Evolutionary conservation across 2,329 filamentous ascomycete species (phyloP).

Genomic region (Truncatella angustata): DNA sequence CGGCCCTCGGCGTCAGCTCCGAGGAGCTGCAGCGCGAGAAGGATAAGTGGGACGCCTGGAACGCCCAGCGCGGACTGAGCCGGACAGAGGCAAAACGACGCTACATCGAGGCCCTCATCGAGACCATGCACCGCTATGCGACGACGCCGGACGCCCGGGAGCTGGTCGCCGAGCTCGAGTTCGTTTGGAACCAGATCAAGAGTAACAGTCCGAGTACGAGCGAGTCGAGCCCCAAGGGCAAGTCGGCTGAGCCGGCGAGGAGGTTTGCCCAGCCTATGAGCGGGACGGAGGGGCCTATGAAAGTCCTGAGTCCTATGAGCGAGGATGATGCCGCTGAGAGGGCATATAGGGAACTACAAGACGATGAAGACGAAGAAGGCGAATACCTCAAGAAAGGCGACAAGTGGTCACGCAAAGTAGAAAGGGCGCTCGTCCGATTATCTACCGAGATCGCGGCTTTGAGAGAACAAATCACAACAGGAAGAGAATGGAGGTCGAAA

Average conservation of each 20-base stretch:
- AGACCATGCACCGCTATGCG: slow-evolving; percentile 95
- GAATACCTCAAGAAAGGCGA: slow-evolving; percentile 42
- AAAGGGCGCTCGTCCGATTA: slow-evolving; percentile 82
- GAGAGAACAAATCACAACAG: slow-evolving; percentile 82
- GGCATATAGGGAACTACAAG: slow-evolving; percentile 45
- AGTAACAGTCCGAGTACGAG: slow-evolving; percentile 71
- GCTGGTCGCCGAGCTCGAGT: slow-evolving; percentile 92
- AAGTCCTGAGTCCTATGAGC: slow-evolving; percentile 80
- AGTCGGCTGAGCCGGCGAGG: slow-evolving; percentile 35
- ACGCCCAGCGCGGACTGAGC: slow-evolving; percentile 76
- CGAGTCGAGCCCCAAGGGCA: slow-evolving; percentile 49
- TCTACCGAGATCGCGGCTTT: slow-evolving; percentile 90
- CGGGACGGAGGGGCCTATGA: slow-evolving; percentile 57
- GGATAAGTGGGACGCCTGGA: slow-evolving; percentile 93
- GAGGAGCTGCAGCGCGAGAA: slow-evolving; percentile 59
- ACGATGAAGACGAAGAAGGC: slow-evolving; percentile 34
- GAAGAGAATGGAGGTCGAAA: slow-evolving; percentile 67
- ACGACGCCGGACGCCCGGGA: slow-evolving; percentile 86
- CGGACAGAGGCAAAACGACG: slow-evolving; percentile 90
- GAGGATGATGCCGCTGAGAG: slow-evolving; percentile 71
- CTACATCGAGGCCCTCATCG: slow-evolving; percentile 91
- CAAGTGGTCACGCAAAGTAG: slow-evolving; percentile 79
- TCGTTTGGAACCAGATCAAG: slow-evolving; percentile 98
- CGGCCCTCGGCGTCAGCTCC: slow-evolving; percentile 41
- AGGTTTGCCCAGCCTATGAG: slow-evolving; percentile 44